phyloP scores from a whole-genome alignment of 768 basidiomycete species.

The Mycena latifolia region DNA sequence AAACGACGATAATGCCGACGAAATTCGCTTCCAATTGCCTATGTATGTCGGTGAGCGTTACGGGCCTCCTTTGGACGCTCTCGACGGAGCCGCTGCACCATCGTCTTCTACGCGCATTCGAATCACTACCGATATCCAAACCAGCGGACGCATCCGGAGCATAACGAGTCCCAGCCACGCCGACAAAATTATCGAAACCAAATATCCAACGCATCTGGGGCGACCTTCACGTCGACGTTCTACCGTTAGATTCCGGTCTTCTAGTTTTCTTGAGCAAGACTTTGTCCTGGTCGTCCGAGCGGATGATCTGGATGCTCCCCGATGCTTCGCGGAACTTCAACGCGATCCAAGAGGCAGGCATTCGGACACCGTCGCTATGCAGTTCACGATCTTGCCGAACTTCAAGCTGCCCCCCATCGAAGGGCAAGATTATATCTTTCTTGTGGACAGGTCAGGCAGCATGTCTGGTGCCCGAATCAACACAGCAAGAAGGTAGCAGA shows the following conservation, averaged over 20 bases:
- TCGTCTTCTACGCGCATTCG: slow-evolving; percentile 49
- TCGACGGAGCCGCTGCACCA: slow-evolving; percentile 46
- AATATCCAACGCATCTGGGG: slow-evolving; percentile 49
- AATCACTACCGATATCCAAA: slow-evolving; percentile 62
- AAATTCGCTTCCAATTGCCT: slow-evolving; percentile 68
- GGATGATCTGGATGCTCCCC: slow-evolving; percentile 62
- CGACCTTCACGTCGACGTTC: slow-evolving; percentile 54
- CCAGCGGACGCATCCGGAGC: slow-evolving; percentile 54
- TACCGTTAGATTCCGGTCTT: slow-evolving; percentile 54
- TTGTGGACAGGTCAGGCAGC: slow-evolving; percentile 70
- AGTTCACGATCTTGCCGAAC: slow-evolving; percentile 67
- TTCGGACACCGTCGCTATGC: slow-evolving; percentile 59
- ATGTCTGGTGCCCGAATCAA: slow-evolving; percentile 52
- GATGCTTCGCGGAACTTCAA: slow-evolving; percentile 66
- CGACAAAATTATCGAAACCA: slow-evolving; percentile 44
- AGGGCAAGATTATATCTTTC: slow-evolving; percentile 69
- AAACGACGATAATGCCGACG: slow-evolving; percentile 60
- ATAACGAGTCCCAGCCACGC: slow-evolving; percentile 60
- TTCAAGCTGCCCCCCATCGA: slow-evolving; percentile 55
- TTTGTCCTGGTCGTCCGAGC: slow-evolving; percentile 66
- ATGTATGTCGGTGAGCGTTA: slow-evolving; percentile 64
- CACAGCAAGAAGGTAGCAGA: slow-evolving; percentile 52
- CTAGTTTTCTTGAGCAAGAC: slow-evolving; percentile 57
- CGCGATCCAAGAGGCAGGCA: slow-evolving; percentile 37
- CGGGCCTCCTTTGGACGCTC: slow-evolving; percentile 56